Evolutionary conservation across 129 eudicot genomes (phyloP).

Genomic region (Saussurea involucrata): DNA sequence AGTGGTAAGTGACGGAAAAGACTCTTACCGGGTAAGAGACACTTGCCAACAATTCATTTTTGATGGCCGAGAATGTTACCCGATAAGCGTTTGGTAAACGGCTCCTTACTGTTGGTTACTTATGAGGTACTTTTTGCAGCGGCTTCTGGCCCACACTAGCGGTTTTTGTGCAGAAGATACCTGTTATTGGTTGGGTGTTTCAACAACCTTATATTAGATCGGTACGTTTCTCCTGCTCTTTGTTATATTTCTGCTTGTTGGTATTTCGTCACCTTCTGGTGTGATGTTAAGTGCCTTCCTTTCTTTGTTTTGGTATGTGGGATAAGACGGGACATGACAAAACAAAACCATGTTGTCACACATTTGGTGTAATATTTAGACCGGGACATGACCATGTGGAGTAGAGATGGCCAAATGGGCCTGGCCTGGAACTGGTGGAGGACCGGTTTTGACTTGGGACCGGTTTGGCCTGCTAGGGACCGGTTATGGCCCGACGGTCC

Average conservation of each 20-base stretch:
- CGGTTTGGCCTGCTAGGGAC: no score
- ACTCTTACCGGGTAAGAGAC: no score
- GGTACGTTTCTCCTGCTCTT: constrained; percentile 31
- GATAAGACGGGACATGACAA: neutral
- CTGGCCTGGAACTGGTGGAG: no score
- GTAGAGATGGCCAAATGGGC: no score
- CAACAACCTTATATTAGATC: constrained; percentile 48
- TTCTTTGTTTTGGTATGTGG: neutral
- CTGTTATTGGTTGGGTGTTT: constrained; percentile 60
- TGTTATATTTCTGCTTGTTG: neutral
- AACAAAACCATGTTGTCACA: neutral
- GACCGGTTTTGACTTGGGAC: no score
- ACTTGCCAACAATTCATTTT: neutral
- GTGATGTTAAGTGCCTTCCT: neutral
- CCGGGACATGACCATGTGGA: no score
- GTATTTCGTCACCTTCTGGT: neutral
- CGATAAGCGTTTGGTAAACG: neutral
- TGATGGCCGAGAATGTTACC: neutral
- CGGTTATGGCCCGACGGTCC: no score
- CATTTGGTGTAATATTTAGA: neutral
- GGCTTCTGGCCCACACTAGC: constrained; percentile 62
- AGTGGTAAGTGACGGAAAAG: no score
- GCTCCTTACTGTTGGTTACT: constrained; percentile 2
- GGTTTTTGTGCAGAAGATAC: constrained; percentile 53
- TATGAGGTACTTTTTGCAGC: constrained; percentile 30